Evolutionary conservation across 805 yeast species (phyloP).

Genomic region (Starmerella stigmatis): DNA sequence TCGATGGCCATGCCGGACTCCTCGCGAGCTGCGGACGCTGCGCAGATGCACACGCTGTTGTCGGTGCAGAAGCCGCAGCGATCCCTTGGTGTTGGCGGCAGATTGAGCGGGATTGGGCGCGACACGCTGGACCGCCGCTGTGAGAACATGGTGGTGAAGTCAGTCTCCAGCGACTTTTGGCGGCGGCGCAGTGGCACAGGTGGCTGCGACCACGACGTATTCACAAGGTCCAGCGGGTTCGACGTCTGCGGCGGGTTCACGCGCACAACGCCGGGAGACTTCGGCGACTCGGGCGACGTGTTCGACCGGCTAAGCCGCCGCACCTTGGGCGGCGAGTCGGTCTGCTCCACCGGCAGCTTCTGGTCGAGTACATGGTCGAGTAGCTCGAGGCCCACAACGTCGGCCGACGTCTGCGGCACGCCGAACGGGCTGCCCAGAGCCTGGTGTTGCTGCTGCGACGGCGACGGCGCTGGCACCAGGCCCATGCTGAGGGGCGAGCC

Average conservation of each 20-base stretch:
- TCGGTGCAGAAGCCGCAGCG: slow-evolving; percentile 92
- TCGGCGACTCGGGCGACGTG: slow-evolving; percentile 11
- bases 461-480: background rate
- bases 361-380: slow-evolving; percentile 32
- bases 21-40: slow-evolving; percentile 50
- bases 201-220: slow-evolving; percentile 24
- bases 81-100: slow-evolving; percentile 35
- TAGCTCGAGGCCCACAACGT: slow-evolving; percentile 24
- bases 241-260: slow-evolving; percentile 15
- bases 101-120: slow-evolving; percentile 11
- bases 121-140: slow-evolving; percentile 11
- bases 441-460: background rate
- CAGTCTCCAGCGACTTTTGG: slow-evolving; percentile 21
- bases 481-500: slow-evolving; percentile 5
- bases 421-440: slow-evolving; percentile 17
- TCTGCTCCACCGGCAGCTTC: slow-evolving; percentile 25
- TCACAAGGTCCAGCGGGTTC: slow-evolving; percentile 20
- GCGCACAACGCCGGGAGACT: slow-evolving; percentile 14
- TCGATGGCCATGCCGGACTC: slow-evolving; percentile 26
- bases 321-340: background rate
- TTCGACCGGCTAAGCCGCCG: slow-evolving; percentile 10
- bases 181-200: slow-evolving; percentile 25
- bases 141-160: slow-evolving; percentile 21
- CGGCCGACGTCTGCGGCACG: slow-evolving; percentile 23
- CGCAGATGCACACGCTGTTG: slow-evolving; percentile 83